Base-by-base conservation (phyloP, 140 eudicot species). In the Bidens hawaiensis region DNA sequence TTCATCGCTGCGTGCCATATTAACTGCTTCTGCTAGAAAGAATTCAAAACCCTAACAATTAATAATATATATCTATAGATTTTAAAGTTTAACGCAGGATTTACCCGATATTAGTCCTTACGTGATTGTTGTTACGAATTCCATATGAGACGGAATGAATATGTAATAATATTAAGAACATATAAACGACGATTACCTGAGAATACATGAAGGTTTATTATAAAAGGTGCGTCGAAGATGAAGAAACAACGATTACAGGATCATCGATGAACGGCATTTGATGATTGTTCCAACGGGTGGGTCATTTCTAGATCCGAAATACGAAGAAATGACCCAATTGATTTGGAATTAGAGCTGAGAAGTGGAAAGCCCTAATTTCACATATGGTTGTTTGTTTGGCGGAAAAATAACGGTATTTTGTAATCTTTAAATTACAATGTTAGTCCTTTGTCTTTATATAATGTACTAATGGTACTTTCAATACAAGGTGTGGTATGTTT, bases 1-100 rank as follows among this genome's bases (percentile, higher is more conserved):
- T 49, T 76, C 68, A 61, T 34, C 18, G 53, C 45, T 28, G 45
- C 24, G 47, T 34, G 31, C 58, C 67, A 24, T 42, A 12, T 74
- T 45, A 38, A 61, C 22, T 25, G 74, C 69, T 78, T 50, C 84
- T 54, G 38, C 30, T 4, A 57, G 64, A n/a, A n/a, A n/a, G n/a
- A 9, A 9, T 34, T 57, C 10, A 57, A 18, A 31, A 57, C 3
- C 45, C 46, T 57, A 57, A n/a, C n/a, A n/a, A n/a, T n/a, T n/a
- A n/a, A n/a, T n/a, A n/a, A n/a, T n/a, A n/a, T n/a, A n/a, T n/a
- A n/a, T n/a, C n/a, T n/a, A n/a, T n/a, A n/a, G n/a, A n/a, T n/a
- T n/a, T n/a, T n/a, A n/a, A n/a, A n/a, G n/a, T n/a, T n/a, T n/a
- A n/a, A n/a, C n/a, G n/a, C n/a, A n/a, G n/a, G n/a, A n/a, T n/a